Base-by-base conservation (phyloP, 108 stramenopile genomes). In the Seminavis robusta region DNA sequence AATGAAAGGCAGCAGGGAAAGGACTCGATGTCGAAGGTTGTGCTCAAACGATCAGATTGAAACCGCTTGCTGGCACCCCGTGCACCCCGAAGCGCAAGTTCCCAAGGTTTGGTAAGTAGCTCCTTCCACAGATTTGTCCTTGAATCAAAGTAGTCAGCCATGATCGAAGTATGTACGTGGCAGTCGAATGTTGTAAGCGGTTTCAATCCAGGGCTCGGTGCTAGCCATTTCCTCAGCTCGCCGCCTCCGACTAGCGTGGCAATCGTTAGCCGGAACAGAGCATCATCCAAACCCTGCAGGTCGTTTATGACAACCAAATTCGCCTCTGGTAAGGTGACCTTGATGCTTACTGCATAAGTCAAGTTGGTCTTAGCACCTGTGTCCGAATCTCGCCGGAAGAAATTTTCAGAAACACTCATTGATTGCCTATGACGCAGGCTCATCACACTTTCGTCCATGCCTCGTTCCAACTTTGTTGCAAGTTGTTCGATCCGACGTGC, bases 261-360 rank as follows among this genome's bases (percentile, higher is more conserved):
- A n/a, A 74, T 51, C 13, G 68, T 47, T 9, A 88, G 47, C 42
- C 86, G 76, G 52, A 93, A 85, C 31, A 93, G 58, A 9, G 92
- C 81, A 40, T 90, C 86, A 52, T 93, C 92, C 4, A 93, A 52
- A 0, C 88, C 88, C 56, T 93, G 88, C 15, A 93, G 68, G 57
- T 93, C 92, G 58, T 93, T 93, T 36, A 84, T 75, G 26, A 90
- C 47, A 46, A 86, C 81, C 6, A 86, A 21, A 16, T 49, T 71
- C 2, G 81, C 66, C 63, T 80, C 57, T 24, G 88, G 82, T 40
- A 87, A 59, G 5, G 88, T 93, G 20, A 83, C 17, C 32, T 79
- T 80, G 1, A 86, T 33, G 33, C n/a, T 55, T 61, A n/a, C n/a
- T n/a, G n/a, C n/a, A n/a, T n/a, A n/a, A n/a, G n/a, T n/a, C n/a